Conservation (phyloP, 2,329 filamentous ascomycete species). For the Aspergillus pseudoviridinutans region DNA sequence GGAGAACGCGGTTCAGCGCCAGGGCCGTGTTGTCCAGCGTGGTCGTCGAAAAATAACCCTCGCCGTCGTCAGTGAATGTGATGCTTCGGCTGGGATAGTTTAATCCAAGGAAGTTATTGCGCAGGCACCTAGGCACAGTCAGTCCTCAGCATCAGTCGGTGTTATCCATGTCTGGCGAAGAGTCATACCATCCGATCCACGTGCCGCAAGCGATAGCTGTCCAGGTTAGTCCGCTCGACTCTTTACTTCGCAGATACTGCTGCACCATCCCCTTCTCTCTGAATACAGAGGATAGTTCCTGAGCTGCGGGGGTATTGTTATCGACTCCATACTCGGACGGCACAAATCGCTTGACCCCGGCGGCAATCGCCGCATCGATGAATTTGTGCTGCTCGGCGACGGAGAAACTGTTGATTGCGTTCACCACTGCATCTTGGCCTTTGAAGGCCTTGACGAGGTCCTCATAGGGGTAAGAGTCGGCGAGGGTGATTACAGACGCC, state of each 20-base stretch:
- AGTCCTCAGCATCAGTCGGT: not conserved
- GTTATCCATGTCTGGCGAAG: too few relatives aligned
- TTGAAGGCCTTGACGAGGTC: slow-evolving; percentile 5
- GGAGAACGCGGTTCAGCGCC: slow-evolving; percentile 8
- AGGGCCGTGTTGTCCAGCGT: slow-evolving; percentile 10
- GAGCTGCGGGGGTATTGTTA: slow-evolving; percentile 6
- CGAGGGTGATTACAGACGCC: too few relatives aligned
- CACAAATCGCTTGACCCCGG: slow-evolving; percentile 8
- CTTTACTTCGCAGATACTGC: slow-evolving; percentile 11
- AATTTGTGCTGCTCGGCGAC: slow-evolving; percentile 11
- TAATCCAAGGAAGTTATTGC: slow-evolving; percentile 8
- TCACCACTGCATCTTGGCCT: slow-evolving; percentile 15
- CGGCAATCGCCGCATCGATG: slow-evolving; percentile 12
- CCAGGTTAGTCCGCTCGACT: slow-evolving; percentile 10
- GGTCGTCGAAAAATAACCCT: slow-evolving; percentile 6
- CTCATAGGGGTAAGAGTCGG: too few relatives aligned
- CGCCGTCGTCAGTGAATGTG: slow-evolving; percentile 6
- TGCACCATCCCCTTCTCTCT: slow-evolving; percentile 7
- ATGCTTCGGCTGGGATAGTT: slow-evolving; percentile 4
- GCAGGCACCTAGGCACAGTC: slow-evolving; percentile 1
- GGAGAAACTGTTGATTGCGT: slow-evolving; percentile 8
- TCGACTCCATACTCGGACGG: slow-evolving; percentile 13
- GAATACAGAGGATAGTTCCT: slow-evolving; percentile 6
- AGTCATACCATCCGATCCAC: slow-evolving; percentile 10
- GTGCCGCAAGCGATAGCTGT: slow-evolving; percentile 14